These are phyloP conservation scores for Polytrichum commune DNA, from an alignment of 225 moss, liverwort and hornwort genomes.

Conservation along the genomic window DNA sequence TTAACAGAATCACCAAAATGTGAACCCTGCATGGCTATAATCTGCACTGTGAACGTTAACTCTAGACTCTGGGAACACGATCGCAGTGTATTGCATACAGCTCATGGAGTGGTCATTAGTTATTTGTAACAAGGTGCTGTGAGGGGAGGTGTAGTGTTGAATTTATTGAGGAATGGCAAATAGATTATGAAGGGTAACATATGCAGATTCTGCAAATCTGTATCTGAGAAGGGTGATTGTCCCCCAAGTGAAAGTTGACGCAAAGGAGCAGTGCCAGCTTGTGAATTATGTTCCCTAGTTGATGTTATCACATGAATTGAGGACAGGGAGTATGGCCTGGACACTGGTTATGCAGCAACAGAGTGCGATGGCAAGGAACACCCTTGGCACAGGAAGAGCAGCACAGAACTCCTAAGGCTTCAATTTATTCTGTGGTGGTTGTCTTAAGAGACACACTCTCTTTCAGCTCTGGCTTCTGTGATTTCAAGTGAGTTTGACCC, in stretches of 20 bases:
- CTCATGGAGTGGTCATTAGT: too few relatives aligned
- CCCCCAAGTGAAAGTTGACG: background rate
- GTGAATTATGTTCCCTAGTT: background rate
- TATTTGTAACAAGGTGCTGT: too few relatives aligned
- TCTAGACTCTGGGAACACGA: background rate
- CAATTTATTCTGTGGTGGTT: slow-evolving; percentile 22
- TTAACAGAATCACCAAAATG: background rate
- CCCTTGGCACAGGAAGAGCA: slow-evolving; percentile 19
- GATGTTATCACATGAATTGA: background rate
- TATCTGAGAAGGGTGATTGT: background rate
- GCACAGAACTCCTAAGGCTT: slow-evolving; percentile 14
- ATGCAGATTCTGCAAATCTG: background rate
- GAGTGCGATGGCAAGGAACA: slow-evolving; percentile 19
- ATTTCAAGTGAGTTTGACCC: slow-evolving; percentile 20
- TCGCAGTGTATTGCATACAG: too few relatives aligned
- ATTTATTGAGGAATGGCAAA: background rate
- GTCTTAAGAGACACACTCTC: slow-evolving; percentile 14
- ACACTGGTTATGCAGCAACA: slow-evolving; percentile 19
- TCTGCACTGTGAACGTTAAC: background rate
- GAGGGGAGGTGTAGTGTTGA: background rate
- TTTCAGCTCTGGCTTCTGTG: slow-evolving; percentile 13
- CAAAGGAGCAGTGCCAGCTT: background rate
- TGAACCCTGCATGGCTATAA: background rate
- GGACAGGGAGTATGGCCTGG: slow-evolving; percentile 12
- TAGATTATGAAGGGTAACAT: too few relatives aligned